phyloP scores from a whole-genome alignment of 306 rosid species.

The Oemleria cerasiformis region DNA sequence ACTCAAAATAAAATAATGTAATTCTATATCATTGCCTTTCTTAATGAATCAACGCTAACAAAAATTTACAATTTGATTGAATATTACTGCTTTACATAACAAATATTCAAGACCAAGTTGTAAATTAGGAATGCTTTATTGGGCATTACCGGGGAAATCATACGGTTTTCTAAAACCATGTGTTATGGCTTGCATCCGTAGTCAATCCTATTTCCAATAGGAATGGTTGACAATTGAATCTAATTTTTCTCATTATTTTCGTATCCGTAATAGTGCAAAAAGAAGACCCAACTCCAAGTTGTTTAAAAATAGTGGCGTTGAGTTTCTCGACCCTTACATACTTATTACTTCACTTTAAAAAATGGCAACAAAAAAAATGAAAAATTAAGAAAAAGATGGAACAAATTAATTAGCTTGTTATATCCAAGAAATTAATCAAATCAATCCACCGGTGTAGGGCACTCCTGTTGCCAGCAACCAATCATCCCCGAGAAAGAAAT shows the following conservation, averaged over 20 bases:
- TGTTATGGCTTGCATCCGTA: no score
- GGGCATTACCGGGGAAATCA: neutral
- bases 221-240: no score
- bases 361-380: neutral
- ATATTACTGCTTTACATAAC: no score
- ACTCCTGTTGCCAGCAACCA: slow-evolving; percentile 82
- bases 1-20: no score
- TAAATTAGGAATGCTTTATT: slow-evolving; percentile 3
- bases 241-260: no score
- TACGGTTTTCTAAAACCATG: no score
- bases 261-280: no score
- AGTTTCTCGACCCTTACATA: neutral
- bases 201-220: no score
- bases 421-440: neutral
- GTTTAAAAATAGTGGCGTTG: no score
- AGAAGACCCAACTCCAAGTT: no score
- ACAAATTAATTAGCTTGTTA: neutral
- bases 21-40: no score
- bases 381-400: neutral
- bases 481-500: slow-evolving; percentile 50
- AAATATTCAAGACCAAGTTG: neutral
- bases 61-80: neutral
- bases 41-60: no score
- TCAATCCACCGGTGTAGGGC: slow-evolving; percentile 41
- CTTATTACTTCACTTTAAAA: slow-evolving; percentile 7